Evolutionary conservation across 2,329 filamentous ascomycete species (phyloP).

Genomic region (Cordyceps tenuipes): DNA sequence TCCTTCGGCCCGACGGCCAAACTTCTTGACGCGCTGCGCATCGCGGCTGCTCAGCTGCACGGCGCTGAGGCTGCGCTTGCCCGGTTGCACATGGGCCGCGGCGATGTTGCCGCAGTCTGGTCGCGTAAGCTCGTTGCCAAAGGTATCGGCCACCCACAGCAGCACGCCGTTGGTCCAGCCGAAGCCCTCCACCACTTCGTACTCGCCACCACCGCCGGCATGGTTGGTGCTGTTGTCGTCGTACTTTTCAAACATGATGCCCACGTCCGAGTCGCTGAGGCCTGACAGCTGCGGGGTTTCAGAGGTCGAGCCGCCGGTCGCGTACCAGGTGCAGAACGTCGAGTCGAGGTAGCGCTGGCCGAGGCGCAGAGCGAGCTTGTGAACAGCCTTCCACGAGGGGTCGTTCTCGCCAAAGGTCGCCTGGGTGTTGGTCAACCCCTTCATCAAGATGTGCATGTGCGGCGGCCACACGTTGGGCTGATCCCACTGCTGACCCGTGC

Average conservation of each 20-base stretch:
- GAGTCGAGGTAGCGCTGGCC: slow-evolving; percentile 60
- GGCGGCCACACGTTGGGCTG: slow-evolving; percentile 64
- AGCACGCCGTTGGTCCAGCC: slow-evolving; percentile 64
- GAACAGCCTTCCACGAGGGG: slow-evolving; percentile 44
- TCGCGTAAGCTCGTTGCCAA: slow-evolving; percentile 44
- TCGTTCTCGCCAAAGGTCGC: slow-evolving; percentile 46
- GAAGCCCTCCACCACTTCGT: slow-evolving; percentile 61
- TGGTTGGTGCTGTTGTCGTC: slow-evolving; percentile 50
- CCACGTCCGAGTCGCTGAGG: slow-evolving; percentile 33
- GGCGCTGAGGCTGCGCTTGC: slow-evolving; percentile 30
- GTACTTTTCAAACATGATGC: slow-evolving; percentile 67
- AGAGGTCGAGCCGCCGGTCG: slow-evolving; percentile 54
- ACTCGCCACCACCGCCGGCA: slow-evolving; percentile 58
- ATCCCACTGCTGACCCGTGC: slow-evolving; percentile 60
- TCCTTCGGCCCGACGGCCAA: slow-evolving; percentile 22
- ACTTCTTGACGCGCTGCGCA: slow-evolving; percentile 40
- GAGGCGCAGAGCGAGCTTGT: slow-evolving; percentile 47
- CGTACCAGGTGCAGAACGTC: slow-evolving; percentile 62
- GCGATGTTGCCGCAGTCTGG: slow-evolving; percentile 48
- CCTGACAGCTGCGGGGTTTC: slow-evolving; percentile 42
- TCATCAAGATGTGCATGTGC: slow-evolving; percentile 55
- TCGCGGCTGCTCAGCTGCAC: slow-evolving; percentile 40
- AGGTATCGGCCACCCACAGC: slow-evolving; percentile 57
- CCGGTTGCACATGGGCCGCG: slow-evolving; percentile 27
- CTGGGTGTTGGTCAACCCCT: slow-evolving; percentile 52